Conservation (phyloP, 2,329 filamentous ascomycete genomes). For the Sphaerostilbella broomeana region DNA sequence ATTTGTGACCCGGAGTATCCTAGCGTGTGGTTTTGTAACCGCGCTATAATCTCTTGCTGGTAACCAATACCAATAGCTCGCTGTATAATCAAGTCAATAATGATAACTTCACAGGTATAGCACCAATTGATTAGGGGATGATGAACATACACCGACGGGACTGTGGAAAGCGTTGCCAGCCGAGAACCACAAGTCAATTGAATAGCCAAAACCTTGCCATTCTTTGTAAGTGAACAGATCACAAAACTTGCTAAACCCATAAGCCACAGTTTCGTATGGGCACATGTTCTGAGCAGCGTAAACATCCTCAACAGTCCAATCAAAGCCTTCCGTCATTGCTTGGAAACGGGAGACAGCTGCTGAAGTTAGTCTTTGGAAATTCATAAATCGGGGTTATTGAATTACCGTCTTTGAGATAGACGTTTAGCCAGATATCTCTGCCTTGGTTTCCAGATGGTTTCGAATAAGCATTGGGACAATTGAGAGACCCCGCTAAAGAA, state of each 20-base stretch:
- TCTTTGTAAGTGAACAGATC: conserved; percentile 68
- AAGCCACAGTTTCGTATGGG: conserved; percentile 70
- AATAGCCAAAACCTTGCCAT: conserved; percentile 67
- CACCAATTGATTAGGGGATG: background rate
- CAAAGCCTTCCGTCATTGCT: conserved; percentile 46
- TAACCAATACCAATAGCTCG: conserved; percentile 68
- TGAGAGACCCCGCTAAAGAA: conserved; percentile 59
- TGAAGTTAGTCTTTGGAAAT: no score
- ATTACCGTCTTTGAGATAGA: conserved; percentile 56
- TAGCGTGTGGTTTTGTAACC: conserved; percentile 60
- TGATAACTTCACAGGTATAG: background rate
- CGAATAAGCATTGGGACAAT: conserved; percentile 55
- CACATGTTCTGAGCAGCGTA: conserved; percentile 67
- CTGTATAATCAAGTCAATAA: conserved; percentile 20
- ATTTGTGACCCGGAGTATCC: conserved; percentile 53
- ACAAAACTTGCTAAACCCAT: conserved; percentile 69
- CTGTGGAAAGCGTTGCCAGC: conserved; percentile 57
- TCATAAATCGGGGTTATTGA: no score
- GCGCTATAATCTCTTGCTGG: conserved; percentile 65
- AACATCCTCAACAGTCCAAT: conserved; percentile 58
- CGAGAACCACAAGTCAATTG: conserved; percentile 59
- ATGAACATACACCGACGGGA: conserved; percentile 48
- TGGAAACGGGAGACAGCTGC: conserved; percentile 54
- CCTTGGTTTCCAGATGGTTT: conserved; percentile 49
- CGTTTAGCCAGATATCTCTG: conserved; percentile 50